Evolutionary conservation across 305 asterid genomes (phyloP).

Genomic region (Caryopteris hybrid): DNA sequence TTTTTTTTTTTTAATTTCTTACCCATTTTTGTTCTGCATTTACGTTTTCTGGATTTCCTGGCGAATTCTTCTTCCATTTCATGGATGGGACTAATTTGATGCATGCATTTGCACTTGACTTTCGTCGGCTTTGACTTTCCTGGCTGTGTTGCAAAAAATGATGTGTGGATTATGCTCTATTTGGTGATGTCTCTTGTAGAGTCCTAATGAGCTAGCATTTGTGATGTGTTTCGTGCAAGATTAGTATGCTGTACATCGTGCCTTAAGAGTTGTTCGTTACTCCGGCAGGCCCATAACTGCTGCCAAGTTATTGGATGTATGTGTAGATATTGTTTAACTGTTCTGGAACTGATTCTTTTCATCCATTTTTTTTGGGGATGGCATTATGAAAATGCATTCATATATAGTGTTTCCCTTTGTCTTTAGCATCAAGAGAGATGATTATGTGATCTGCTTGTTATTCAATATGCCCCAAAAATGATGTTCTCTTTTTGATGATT

Average conservation of each 20-base stretch:
- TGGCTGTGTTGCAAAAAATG: background rate
- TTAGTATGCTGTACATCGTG: constrained; percentile 1
- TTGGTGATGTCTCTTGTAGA: background rate
- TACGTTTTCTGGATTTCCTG: constrained; percentile 9
- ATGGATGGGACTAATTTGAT: constrained; percentile 15
- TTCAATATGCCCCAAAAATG: background rate
- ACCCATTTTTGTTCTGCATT: constrained; percentile 17
- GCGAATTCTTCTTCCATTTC: constrained; percentile 8
- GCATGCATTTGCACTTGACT: constrained; percentile 31
- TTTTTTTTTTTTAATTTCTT: background rate
- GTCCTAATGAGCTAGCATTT: background rate
- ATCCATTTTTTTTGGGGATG: background rate
- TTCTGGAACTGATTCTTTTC: background rate
- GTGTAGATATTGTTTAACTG: background rate
- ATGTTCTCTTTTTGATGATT: background rate
- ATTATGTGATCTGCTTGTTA: constrained; percentile 12
- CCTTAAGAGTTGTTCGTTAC: constrained; percentile 4
- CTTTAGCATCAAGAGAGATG: background rate
- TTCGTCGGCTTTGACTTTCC: constrained; percentile 18
- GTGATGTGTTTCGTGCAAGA: background rate
- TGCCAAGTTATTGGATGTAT: constrained; percentile 1
- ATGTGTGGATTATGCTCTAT: constrained; percentile 16
- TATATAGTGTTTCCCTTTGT: background rate
- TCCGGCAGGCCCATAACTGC: background rate
- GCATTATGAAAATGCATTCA: background rate